Evolutionary conservation across 164 flowering plant genomes (phyloP), one percentile per base, ranked within the genome.

Genomic region (Chloranthus sessilifolius): DNA sequence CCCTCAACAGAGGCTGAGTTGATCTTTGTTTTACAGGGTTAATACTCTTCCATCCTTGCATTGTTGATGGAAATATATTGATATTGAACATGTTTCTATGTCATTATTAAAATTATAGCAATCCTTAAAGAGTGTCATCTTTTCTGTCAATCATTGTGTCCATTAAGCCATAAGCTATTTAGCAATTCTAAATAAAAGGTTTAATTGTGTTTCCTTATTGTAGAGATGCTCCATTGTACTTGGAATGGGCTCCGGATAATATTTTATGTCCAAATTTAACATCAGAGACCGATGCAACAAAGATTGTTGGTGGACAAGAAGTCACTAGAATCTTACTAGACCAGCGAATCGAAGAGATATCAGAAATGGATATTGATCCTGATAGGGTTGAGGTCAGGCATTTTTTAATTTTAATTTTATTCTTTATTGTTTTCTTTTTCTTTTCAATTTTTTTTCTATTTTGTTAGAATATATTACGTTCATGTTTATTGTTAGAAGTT

Each of bases 181-280:
- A n/a, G n/a, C n/a, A n/a, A n/a, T n/a, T n/a, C n/a, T 17, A 35
- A 45, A n/a, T 3, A 23, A 24, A 45, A 17, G 15, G 17, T 16
- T 7, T 44, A 9, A 19, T 2, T 20, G 4, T 52, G 5, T 25
- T 38, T 27, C 23, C 25, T 17, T 25, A 17, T 7, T 30, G 50
- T 43, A 91, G 96, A 72, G 95, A 83, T 75, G 80, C 73, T 55
- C 96, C 95, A 50, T 63, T 94, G 36, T 94, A 87, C 70, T 60
- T 94, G 80, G 99, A 94, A 68, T 85, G 97, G 96, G 95, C 96
- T 51, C 97, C 97, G 26, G 65, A 34, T 19, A 63, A 87, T 72
- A 74, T 87, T 60, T 79, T 94, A 26, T 47, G 47, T 50, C 69
- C 56, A 59, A 66, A 31, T 53, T 24, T 73, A 28, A 52, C 61